Base-by-base conservation (phyloP, 306 rosid genomes). In the Cotoneaster glaucophyllus region DNA sequence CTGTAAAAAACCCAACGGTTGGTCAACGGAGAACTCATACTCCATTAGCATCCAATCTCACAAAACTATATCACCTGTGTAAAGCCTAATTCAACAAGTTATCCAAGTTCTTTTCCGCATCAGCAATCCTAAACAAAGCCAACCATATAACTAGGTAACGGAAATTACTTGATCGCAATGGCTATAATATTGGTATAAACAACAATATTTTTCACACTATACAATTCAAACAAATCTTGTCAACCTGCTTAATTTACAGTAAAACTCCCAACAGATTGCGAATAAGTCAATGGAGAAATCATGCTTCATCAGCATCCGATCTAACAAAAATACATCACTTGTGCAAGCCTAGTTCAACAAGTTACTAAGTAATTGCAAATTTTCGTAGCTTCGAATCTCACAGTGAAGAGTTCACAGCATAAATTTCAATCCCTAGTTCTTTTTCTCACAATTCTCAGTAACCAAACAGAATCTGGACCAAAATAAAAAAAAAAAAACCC, bases 21-120 rank as follows among this genome's bases (percentile, higher is more conserved):
- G 24, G 6, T 18, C 67, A 3, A 63, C 67, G 0, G 2, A 6
- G 43, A 63, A 31, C 39, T 17, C 68, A 64, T 64, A 19, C 68
- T 64, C 24, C n/a, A 31, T 31, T 63, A 63, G 43, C 19, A 28
- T 63, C 22, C 67, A 29, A 63, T 63, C 39, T 17, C 59, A 26
- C 39, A 17, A 70, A 28, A 70, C 10, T 19, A 29, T 1, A 61
- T 25, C 66, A 61, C 19, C n/a, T 61, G 4, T 6, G 66, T 26
- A 26, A 13, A 15, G 21, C 54, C 54, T 5, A 50, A 50, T 50
- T 50, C 54, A 50, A 50, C 54, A 50, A 50, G 21, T 50, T 50
- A 50, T 50, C 98, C 32, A 96, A 85, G 86, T 96, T 96, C 69
- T 92, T 97, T 81, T 96, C 99, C 0, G 98, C 98, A 75, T 96